Conservation (phyloP, 2,329 filamentous ascomycete genomes). For the Pseudofabraea citricarpa region DNA sequence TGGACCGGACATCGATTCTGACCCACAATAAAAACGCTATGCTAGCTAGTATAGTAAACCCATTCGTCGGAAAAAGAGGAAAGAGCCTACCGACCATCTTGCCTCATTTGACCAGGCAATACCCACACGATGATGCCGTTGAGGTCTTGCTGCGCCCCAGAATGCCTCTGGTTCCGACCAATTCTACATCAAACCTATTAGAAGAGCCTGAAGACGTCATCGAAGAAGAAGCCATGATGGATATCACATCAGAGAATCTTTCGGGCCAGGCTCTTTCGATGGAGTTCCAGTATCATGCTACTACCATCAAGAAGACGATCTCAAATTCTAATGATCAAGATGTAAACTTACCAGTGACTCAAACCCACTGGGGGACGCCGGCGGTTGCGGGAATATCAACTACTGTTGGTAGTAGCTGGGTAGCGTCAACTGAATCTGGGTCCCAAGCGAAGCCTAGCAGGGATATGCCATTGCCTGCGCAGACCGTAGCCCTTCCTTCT, state of each 20-base stretch:
- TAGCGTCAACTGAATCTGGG: too few relatives aligned
- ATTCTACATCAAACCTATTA: conserved; percentile 1
- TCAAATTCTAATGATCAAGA: not conserved
- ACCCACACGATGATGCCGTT: conserved; percentile 56
- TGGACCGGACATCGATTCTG: conserved; percentile 79
- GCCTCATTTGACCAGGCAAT: conserved; percentile 69
- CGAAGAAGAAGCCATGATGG: conserved; percentile 14
- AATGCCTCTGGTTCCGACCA: conserved; percentile 37
- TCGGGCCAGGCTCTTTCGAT: conserved; percentile 4
- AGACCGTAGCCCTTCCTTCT: too few relatives aligned
- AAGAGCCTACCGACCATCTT: conserved; percentile 68
- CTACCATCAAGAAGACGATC: not conserved
- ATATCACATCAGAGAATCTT: conserved; percentile 12
- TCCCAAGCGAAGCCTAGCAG: too few relatives aligned
- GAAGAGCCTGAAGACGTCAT: conserved; percentile 4
- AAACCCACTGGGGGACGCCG: not conserved
- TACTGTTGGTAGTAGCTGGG: not conserved
- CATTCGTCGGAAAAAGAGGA: conserved; percentile 59
- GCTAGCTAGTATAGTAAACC: conserved; percentile 77
- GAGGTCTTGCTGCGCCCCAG: conserved; percentile 62
- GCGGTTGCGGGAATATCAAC: not conserved
- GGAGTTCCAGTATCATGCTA: conserved; percentile 1
- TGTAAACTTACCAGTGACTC: not conserved
- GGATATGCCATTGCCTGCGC: too few relatives aligned
- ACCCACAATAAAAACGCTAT: conserved; percentile 65